Conservation (phyloP, 345 rosid genomes). For the Salix caprea region DNA sequence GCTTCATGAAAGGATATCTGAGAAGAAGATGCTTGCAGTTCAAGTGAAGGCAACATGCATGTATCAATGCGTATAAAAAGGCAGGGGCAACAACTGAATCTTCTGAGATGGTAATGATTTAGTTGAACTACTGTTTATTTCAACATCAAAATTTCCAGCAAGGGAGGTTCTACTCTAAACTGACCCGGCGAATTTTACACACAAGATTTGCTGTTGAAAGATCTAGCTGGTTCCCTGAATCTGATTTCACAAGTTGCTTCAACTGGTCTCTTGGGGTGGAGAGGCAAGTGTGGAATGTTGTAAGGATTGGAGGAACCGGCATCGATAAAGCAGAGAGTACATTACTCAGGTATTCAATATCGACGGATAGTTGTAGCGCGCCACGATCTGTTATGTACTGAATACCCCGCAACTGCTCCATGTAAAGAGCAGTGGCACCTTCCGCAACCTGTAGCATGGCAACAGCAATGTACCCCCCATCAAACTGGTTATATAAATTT, state of each 20-base stretch:
- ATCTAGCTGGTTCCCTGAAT: slow-evolving; percentile 70
- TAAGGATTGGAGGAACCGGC: slow-evolving; percentile 70
- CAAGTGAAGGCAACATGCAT: no score
- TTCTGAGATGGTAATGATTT: no score
- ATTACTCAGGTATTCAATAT: slow-evolving; percentile 90
- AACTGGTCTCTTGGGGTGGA: slow-evolving; percentile 76
- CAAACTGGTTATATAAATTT: background rate
- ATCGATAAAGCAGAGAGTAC: slow-evolving; percentile 91
- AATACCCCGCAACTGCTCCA: slow-evolving; percentile 92
- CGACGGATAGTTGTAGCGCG: slow-evolving; percentile 80
- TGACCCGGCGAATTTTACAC: slow-evolving; percentile 78
- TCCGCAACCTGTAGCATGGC: slow-evolving; percentile 66
- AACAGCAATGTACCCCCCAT: background rate
- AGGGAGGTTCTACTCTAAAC: slow-evolving; percentile 47
- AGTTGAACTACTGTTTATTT: background rate
- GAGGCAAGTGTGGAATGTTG: slow-evolving; percentile 81
- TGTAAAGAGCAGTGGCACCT: slow-evolving; percentile 85
- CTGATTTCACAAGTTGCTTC: slow-evolving; percentile 63
- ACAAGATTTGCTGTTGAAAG: slow-evolving; percentile 74
- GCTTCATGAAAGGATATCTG: no score
- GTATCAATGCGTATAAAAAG: no score
- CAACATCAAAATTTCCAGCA: background rate
- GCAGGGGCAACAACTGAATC: no score
- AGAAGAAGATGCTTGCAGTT: no score
- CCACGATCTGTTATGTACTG: slow-evolving; percentile 86